Conservation (phyloP, 2,329 filamentous ascomycete genomes). For the Eutypa lata region DNA sequence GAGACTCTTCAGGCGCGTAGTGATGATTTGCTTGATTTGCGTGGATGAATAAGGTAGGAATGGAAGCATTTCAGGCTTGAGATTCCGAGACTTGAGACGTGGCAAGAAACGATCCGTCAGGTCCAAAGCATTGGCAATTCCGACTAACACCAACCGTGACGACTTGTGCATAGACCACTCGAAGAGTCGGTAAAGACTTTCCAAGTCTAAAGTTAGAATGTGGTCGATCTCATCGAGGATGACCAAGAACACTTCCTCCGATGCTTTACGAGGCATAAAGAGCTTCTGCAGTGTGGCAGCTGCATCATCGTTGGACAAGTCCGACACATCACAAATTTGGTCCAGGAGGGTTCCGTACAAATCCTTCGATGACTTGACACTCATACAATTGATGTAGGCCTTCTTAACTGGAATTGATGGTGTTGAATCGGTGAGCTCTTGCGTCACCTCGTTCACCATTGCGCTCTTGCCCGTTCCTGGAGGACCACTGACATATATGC, state of each 20-base stretch:
- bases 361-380: constrained; percentile 83
- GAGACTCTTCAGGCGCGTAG: constrained; percentile 73
- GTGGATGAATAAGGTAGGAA: constrained; percentile 88
- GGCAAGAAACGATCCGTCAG: constrained; percentile 93
- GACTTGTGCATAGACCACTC: constrained; percentile 87
- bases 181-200: constrained; percentile 89
- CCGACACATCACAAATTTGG: constrained; percentile 58
- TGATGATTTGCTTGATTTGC: constrained; percentile 87
- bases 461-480: constrained; percentile 97
- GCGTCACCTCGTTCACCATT: constrained; percentile 77
- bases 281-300: constrained; percentile 65
- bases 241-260: constrained; percentile 67
- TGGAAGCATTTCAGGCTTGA: constrained; percentile 84
- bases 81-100: constrained; percentile 84
- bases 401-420: constrained; percentile 55
- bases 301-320: constrained; percentile 64
- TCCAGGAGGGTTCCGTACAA: constrained; percentile 78
- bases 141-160: constrained; percentile 79
- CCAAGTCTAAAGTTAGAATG: constrained; percentile 81
- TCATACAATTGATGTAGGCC: constrained; percentile 94
- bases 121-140: constrained; percentile 94
- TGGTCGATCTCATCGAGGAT: constrained; percentile 95
- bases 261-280: constrained; percentile 63
- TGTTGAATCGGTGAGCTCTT: constrained; percentile 44
- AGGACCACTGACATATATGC: constrained; percentile 91